A percentile compares a stretch with the other conserved stretches of the same genome.
Conservation (phyloP, 257 asterid genomes). For the Paulownia fortunei region DNA sequence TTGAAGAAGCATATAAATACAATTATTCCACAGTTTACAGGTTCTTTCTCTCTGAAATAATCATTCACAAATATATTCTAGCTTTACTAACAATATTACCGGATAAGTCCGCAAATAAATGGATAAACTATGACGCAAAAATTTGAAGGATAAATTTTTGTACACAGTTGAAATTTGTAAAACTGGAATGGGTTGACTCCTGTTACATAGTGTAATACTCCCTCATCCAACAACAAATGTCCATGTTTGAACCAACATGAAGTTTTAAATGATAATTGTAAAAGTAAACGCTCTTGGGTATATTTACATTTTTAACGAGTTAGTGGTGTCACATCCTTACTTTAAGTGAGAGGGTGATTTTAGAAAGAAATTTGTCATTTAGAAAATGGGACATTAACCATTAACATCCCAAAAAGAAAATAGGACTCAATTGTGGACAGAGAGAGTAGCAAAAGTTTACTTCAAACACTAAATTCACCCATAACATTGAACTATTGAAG, state of each 20-base stretch:
- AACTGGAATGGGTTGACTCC: not conserved
- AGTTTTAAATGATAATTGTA: too few relatives aligned
- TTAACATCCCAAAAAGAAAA: too few relatives aligned
- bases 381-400: too few relatives aligned
- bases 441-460: too few relatives aligned
- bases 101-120: not conserved
- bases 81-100: not conserved
- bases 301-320: too few relatives aligned
- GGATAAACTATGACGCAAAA: not conserved
- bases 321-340: too few relatives aligned
- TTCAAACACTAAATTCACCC: not conserved
- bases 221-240: not conserved
- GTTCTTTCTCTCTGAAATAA: not conserved
- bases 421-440: too few relatives aligned
- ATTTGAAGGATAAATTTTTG: not conserved
- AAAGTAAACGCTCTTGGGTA: too few relatives aligned
- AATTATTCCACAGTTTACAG: not conserved
- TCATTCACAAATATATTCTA: not conserved
- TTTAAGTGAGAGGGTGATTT: too few relatives aligned
- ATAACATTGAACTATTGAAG: too few relatives aligned
- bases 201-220: not conserved
- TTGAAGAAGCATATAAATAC: not conserved
- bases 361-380: too few relatives aligned
- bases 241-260: too few relatives aligned
- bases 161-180: not conserved